Conservation (phyloP, 306 rosid genomes). For the Rosa rugosa region DNA sequence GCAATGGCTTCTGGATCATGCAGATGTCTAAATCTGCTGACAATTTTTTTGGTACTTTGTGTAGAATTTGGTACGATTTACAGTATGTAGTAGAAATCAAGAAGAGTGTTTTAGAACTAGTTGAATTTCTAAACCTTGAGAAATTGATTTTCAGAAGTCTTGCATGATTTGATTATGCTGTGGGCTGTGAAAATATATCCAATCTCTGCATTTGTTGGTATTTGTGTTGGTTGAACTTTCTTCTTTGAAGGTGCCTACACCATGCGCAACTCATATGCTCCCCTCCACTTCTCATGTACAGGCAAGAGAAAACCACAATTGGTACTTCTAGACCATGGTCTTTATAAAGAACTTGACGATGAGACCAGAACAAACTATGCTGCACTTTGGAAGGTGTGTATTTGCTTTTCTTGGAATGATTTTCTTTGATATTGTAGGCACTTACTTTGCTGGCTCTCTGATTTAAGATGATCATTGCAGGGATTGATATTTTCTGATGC, state of each 20-base stretch:
- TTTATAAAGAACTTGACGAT: conserved; percentile 86
- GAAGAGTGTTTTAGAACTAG: neutral
- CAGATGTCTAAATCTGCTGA: neutral
- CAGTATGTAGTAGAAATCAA: neutral
- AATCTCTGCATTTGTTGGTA: neutral
- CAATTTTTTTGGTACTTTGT: neutral
- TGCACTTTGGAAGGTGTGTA: conserved; percentile 79
- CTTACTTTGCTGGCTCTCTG: conserved; percentile 6
- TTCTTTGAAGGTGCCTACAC: neutral
- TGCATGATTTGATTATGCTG: neutral
- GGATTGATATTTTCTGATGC: conserved; percentile 82
- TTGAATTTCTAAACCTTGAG: neutral
- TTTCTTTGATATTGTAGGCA: neutral
- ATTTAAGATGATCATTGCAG: conserved; percentile 32
- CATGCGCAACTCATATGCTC: neutral
- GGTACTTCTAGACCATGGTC: conserved; percentile 90
- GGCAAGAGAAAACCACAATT: conserved; percentile 93
- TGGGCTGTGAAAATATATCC: neutral
- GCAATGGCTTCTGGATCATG: conserved; percentile 1
- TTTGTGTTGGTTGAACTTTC: neutral
- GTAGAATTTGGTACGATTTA: neutral
- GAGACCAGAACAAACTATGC: conserved; percentile 81
- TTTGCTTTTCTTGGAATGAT: neutral
- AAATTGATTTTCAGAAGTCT: neutral
- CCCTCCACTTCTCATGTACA: conserved; percentile 26